Conservation (phyloP, 768 basidiomycete genomes). For the Rhodotorula paludigena region DNA sequence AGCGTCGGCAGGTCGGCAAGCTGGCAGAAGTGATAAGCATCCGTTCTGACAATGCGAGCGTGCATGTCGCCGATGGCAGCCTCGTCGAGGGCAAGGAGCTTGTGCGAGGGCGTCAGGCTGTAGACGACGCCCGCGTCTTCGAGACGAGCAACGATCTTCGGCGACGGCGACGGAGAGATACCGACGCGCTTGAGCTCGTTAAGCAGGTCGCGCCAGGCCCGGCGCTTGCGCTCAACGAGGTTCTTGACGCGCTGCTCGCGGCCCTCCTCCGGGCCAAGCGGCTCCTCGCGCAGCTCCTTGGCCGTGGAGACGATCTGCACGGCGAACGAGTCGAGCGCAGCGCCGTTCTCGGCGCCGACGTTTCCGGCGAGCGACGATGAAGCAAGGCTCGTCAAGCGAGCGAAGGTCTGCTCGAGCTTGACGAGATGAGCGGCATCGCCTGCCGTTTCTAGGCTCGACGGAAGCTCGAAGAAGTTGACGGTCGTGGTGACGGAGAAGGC, state of each 20-base stretch:
- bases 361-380: conserved; percentile 45
- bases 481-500: neutral
- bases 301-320: conserved; percentile 54
- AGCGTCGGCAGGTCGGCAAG: conserved; percentile 63
- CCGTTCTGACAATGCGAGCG: conserved; percentile 14
- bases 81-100: conserved; percentile 13
- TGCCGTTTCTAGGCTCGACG: neutral
- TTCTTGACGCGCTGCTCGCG: conserved; percentile 59
- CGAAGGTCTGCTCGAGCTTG: conserved; percentile 26
- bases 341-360: conserved; percentile 56
- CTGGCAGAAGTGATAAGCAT: conserved; percentile 52
- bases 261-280: conserved; percentile 53
- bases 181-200: conserved; percentile 81
- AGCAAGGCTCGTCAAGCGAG: conserved; percentile 22
- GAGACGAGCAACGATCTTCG: conserved; percentile 29
- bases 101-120: conserved; percentile 4
- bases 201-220: conserved; percentile 82
- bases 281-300: conserved; percentile 47
- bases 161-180: conserved; percentile 47
- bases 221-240: conserved; percentile 72
- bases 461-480: neutral
- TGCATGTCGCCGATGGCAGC: neutral
- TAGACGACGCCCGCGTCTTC: conserved; percentile 30
- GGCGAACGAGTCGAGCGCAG: conserved; percentile 59
- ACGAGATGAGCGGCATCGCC: conserved; percentile 2